phyloP scores from a whole-genome alignment of 345 rosid species.

The Gynandropsis gynandra region DNA sequence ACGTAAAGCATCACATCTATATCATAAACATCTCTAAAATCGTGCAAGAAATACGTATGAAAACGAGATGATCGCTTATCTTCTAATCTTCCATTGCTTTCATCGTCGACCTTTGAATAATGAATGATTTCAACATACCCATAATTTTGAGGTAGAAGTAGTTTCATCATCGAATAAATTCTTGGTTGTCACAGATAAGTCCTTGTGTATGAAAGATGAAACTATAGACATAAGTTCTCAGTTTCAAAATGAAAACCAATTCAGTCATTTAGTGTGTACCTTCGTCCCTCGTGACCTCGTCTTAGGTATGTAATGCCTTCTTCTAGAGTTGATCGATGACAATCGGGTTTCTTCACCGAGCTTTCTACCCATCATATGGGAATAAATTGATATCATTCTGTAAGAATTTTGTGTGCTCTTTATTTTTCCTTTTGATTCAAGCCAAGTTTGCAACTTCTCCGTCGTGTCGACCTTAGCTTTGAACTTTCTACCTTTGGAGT shows the following conservation, averaged over 20 bases:
- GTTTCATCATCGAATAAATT: slow-evolving; percentile 41
- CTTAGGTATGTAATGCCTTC: slow-evolving; percentile 28
- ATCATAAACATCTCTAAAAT: too few relatives aligned
- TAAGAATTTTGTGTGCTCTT: slow-evolving; percentile 49
- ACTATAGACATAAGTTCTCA: too few relatives aligned
- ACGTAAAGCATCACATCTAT: too few relatives aligned
- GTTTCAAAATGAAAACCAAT: background rate
- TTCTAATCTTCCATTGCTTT: too few relatives aligned
- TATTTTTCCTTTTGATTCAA: slow-evolving; percentile 82
- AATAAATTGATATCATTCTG: slow-evolving; percentile 33
- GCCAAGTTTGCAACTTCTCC: slow-evolving; percentile 75
- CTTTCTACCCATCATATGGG: slow-evolving; percentile 39
- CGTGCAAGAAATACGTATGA: too few relatives aligned
- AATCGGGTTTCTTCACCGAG: slow-evolving; percentile 38
- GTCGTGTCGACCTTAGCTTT: slow-evolving; percentile 66
- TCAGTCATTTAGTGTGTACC: slow-evolving; percentile 42
- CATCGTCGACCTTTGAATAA: background rate
- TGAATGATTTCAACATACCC: slow-evolving; percentile 42
- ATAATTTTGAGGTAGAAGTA: slow-evolving; percentile 26
- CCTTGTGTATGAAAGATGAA: slow-evolving; percentile 34
- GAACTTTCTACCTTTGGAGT: slow-evolving; percentile 56
- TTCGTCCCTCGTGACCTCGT: slow-evolving; percentile 27
- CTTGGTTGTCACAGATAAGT: slow-evolving; percentile 29
- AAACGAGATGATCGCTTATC: too few relatives aligned
- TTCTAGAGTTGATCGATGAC: slow-evolving; percentile 35